Evolutionary conservation across 192 early-diverging fungal species (phyloP).

Genomic region (Coemansia sp.): DNA sequence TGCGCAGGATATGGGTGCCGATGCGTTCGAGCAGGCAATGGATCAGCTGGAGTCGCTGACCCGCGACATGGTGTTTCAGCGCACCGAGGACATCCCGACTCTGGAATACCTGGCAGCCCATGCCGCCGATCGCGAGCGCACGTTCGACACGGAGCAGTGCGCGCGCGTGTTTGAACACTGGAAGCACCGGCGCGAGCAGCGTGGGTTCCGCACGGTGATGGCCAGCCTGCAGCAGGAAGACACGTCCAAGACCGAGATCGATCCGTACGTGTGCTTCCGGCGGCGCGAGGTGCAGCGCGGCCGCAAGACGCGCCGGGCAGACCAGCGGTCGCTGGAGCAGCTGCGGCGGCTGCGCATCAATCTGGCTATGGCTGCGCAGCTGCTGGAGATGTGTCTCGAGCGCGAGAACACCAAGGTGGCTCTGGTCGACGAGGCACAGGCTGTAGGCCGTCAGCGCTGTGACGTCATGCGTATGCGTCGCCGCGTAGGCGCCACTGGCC

Average conservation of each 20-base stretch:
- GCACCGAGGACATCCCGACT: conserved; percentile 38
- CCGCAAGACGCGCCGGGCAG: conserved; percentile 83
- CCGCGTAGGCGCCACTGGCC: conserved; percentile 11
- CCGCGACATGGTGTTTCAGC: conserved; percentile 59
- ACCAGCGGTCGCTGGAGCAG: conserved; percentile 83
- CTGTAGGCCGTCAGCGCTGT: conserved; percentile 18
- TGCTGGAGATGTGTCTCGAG: conserved; percentile 77
- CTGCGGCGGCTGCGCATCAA: conserved; percentile 77
- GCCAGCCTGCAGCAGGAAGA: conserved; percentile 61
- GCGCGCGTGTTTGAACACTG: conserved; percentile 39
- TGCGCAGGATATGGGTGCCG: conserved; percentile 51
- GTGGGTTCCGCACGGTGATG: conserved; percentile 29
- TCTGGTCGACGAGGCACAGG: conserved; percentile 68
- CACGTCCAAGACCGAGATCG: conserved; percentile 64
- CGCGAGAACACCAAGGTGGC: conserved; percentile 79
- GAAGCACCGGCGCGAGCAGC: conserved; percentile 22
- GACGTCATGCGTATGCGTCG: conserved; percentile 43
- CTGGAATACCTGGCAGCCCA: conserved; percentile 30
- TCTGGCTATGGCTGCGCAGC: conserved; percentile 67
- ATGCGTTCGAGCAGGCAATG: conserved; percentile 78
- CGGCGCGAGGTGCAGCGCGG: conserved; percentile 85
- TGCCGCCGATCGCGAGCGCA: conserved; percentile 40
- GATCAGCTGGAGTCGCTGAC: conserved; percentile 70
- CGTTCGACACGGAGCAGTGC: conserved; percentile 11
- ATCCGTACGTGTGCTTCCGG: conserved; percentile 97